Conservation (phyloP, 1,139 yeast genomes). For the Yamadazyma taylorii region DNA sequence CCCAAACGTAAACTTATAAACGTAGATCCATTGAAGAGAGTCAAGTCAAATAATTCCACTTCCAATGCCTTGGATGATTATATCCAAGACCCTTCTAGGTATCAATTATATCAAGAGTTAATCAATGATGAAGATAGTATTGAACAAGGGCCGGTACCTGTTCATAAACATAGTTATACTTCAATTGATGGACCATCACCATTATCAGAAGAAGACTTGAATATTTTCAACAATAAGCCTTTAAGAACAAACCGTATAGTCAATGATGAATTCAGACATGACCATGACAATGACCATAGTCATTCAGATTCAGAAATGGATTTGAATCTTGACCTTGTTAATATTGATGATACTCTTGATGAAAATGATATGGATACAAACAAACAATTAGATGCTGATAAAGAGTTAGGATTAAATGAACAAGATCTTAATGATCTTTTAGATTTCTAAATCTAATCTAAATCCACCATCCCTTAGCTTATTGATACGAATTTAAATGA, state of each 20-base stretch:
- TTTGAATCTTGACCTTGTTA: slow-evolving; percentile 2
- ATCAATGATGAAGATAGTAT: slow-evolving; percentile 32
- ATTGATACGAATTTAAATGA: too few species aligned
- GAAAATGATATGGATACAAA: slow-evolving; percentile 1
- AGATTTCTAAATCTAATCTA: slow-evolving; percentile 35
- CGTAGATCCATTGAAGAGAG: slow-evolving; percentile 37
- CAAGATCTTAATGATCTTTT: slow-evolving; percentile 40
- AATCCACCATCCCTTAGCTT: too few species aligned
- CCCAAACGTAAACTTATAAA: slow-evolving; percentile 16
- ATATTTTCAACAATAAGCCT: slow-evolving; percentile 2
- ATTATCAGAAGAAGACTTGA: slow-evolving; percentile 11
- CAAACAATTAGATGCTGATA: slow-evolving; percentile 11
- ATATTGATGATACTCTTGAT: slow-evolving; percentile 13
- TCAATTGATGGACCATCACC: slow-evolving; percentile 20
- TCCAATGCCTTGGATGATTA: slow-evolving; percentile 12
- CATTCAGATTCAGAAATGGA: background rate
- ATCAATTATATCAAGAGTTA: slow-evolving; percentile 19
- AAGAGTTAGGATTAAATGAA: slow-evolving; percentile 28
- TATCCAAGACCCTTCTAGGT: slow-evolving; percentile 11
- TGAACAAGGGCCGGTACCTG: slow-evolving; percentile 3
- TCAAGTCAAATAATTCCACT: slow-evolving; percentile 4
- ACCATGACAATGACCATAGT: slow-evolving; percentile 5
- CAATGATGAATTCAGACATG: slow-evolving; percentile 8
- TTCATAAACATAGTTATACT: slow-evolving; percentile 28
- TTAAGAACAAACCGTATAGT: too few species aligned